phyloP scores from a whole-genome alignment of 208 protist genomes.

The Plasmodiophora brassicae region DNA sequence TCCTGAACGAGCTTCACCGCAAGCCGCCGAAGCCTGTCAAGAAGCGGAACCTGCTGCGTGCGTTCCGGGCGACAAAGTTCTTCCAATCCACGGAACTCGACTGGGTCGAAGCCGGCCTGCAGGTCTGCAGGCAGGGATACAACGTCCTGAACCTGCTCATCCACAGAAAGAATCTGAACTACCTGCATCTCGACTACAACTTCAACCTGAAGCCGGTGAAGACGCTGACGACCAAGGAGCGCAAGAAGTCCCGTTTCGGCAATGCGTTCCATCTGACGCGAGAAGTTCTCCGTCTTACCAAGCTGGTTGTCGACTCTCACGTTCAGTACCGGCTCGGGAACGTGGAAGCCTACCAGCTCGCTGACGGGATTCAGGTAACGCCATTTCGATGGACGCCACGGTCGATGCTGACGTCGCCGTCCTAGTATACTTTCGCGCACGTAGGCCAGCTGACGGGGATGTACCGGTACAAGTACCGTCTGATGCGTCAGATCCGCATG shows the following conservation, averaged over 20 bases:
- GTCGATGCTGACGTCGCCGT: no score
- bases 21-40: slow-evolving; percentile 67
- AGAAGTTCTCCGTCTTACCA: slow-evolving; percentile 98
- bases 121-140: slow-evolving; percentile 98
- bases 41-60: slow-evolving; percentile 81
- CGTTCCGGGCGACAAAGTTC: slow-evolving; percentile 92
- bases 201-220: slow-evolving; percentile 99
- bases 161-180: slow-evolving; percentile 99
- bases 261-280: slow-evolving; percentile 99
- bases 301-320: slow-evolving; percentile 97
- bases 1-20: slow-evolving; percentile 93
- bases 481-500: slow-evolving; percentile 98
- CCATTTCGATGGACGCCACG: no score
- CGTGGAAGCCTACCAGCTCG: slow-evolving; percentile 96
- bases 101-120: slow-evolving; percentile 99
- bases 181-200: slow-evolving; percentile 99
- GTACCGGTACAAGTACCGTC: slow-evolving; percentile 99
- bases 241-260: slow-evolving; percentile 99
- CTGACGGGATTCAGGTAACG: slow-evolving; percentile 98
- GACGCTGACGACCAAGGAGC: slow-evolving; percentile 99
- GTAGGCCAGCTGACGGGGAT: slow-evolving; percentile 98
- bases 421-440: slow-evolving; percentile 98
- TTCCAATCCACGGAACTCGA: slow-evolving; percentile 99
- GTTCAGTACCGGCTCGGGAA: slow-evolving; percentile 98
- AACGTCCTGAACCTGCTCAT: slow-evolving; percentile 99